Evolutionary conservation across 2,329 filamentous ascomycete species (phyloP), one percentile per base, ranked within the genome.

Genomic region (Cladophialophora chaetospira): DNA sequence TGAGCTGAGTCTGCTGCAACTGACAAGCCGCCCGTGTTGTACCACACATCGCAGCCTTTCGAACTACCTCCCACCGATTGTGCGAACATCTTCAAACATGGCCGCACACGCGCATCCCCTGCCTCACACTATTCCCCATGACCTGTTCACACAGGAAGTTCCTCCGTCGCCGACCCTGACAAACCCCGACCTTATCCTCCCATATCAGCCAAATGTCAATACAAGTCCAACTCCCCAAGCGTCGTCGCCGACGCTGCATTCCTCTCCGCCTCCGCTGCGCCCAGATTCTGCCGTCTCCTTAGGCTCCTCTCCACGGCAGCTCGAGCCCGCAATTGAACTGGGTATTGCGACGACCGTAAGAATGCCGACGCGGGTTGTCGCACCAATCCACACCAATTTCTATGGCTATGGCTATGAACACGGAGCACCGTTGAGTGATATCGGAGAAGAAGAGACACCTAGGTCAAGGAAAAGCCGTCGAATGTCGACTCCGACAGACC

Each of bases 151-250:
- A 5, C 58, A 63, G 31, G 61, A 65, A 38, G 45, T 45, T 9
- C 86, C 88, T 62, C 85, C 84, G 10, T 95, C 90, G 58, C 92
- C 92, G 44, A 96, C 92, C 2, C 78, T 97, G 67, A 95, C 91
- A 54, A 95, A 96, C 72, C 91, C 91, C 50, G 92, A 96, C 71
- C 92, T 96, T 90, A 96, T 97, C 67, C 77, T 97, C 50, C 92
- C 92, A 9, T 58, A 58, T 31, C 46, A 55, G 13, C 58, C 51
- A 26, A 31, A 57, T 29, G 33, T 51, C 4, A 36, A 48, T 33
- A 42, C 57, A 21, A 57, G 60, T 51, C 54, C 60, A 36, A 45
- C 29, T 35, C 57, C 56, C 4, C 31, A 56, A 11, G 45, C 60
- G 5, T 58, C 60, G 25, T 62, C 60, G 17, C 60, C 60, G 13